These are phyloP conservation scores for Ramicandelaber brevisporus DNA, from an alignment of 192 early-diverging fungal genomes.

Conservation along the genomic window DNA sequence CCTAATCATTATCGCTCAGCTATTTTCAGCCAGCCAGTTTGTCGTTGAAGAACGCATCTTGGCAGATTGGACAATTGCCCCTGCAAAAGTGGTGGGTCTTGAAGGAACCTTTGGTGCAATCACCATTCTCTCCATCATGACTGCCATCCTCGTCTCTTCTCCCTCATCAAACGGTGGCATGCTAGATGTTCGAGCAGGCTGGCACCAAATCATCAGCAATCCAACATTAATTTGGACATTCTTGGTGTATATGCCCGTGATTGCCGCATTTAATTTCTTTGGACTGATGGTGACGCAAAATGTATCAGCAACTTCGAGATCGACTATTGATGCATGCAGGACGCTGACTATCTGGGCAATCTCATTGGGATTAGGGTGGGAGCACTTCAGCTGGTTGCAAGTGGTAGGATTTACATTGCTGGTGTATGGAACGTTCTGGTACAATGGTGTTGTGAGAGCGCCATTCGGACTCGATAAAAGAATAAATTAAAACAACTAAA, in stretches of 20 bases:
- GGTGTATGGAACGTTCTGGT: conserved; percentile 65
- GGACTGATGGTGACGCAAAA: conserved; percentile 72
- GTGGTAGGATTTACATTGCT: conserved; percentile 60
- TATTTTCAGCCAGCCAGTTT: conserved; percentile 85
- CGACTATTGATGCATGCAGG: conserved; percentile 86
- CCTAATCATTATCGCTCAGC: conserved; percentile 70
- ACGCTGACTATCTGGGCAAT: conserved; percentile 93
- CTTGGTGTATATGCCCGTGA: conserved; percentile 57
- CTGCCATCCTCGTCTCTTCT: conserved; percentile 36
- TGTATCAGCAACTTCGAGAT: conserved; percentile 71
- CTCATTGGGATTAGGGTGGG: conserved; percentile 80
- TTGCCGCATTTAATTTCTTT: conserved; percentile 93
- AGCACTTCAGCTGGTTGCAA: conserved; percentile 71
- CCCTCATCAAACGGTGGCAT: conserved; percentile 54
- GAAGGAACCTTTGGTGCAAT: conserved; percentile 79
- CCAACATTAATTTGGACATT: conserved; percentile 39
- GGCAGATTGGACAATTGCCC: conserved; percentile 42
- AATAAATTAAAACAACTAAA: no score
- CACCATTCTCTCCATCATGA: conserved; percentile 29
- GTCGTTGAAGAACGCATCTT: conserved; percentile 91
- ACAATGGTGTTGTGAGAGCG: conserved; percentile 59
- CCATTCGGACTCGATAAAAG: conserved; percentile 23
- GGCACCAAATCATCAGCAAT: conserved; percentile 32
- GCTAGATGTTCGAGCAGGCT: conserved; percentile 61
- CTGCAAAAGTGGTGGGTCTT: conserved; percentile 76